Percentiles rank a stretch among this genome's conserved stretches.
Conservation (phyloP, 2,329 filamentous ascomycete species). For the Elsinoe arachidis region DNA sequence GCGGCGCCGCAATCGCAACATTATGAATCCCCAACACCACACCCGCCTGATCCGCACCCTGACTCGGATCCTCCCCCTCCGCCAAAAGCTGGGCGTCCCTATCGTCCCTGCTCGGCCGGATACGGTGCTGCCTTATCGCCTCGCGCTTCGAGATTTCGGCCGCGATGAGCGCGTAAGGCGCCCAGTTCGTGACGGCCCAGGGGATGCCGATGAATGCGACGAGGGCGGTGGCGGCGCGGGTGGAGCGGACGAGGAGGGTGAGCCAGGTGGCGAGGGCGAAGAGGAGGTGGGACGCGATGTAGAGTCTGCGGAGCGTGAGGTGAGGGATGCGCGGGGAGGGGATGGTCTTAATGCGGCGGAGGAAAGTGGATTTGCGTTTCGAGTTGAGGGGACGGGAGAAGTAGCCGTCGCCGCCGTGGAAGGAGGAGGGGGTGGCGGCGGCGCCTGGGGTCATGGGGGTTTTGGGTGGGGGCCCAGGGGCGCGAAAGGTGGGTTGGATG, state of each 20-base stretch:
- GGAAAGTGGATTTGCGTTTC: conserved; percentile 19
- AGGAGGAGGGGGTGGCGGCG: conserved; percentile 25
- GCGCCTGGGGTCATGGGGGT: conserved; percentile 33
- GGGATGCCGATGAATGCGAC: conserved; percentile 78
- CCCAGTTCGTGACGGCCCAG: conserved; percentile 91
- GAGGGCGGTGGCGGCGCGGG: conserved; percentile 63
- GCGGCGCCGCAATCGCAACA: conserved; percentile 82
- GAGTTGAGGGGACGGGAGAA: conserved; percentile 19
- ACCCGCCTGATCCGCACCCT: conserved; percentile 64
- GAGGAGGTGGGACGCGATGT: conserved; percentile 77
- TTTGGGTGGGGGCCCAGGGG: conserved; percentile 30
- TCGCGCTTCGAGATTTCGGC: conserved; percentile 83
- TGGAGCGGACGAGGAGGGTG: conserved; percentile 67
- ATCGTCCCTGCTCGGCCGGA: conserved; percentile 28
- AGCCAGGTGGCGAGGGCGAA: conserved; percentile 75
- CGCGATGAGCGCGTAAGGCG: conserved; percentile 88
- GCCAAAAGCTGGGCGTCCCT: conserved; percentile 34
- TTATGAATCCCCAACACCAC: conserved; percentile 94
- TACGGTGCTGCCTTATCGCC: conserved; percentile 49
- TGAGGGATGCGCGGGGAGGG: conserved; percentile 60
- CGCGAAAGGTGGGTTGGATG: conserved; percentile 67
- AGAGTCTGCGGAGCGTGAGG: conserved; percentile 78
- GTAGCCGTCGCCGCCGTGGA: conserved; percentile 19
- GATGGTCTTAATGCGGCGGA: conserved; percentile 16
- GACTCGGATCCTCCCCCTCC: conserved; percentile 44